These are phyloP conservation scores for Lumnitzera racemosa DNA, from an alignment of 345 rosid genomes.

Conservation along the genomic window DNA sequence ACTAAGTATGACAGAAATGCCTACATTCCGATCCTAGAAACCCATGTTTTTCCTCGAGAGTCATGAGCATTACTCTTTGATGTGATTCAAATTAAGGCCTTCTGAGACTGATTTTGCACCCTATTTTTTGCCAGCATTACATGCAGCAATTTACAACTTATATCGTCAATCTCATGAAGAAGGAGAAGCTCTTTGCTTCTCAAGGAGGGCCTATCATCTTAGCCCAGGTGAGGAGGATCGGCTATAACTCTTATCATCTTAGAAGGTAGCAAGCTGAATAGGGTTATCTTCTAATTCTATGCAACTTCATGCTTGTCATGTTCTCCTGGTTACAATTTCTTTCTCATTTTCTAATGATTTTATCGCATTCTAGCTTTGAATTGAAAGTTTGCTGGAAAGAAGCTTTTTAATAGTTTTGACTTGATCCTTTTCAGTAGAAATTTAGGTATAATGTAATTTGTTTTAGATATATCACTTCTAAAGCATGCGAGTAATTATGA, in stretches of 20 bases:
- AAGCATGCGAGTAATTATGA: no score
- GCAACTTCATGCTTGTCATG: neutral
- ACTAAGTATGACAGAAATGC: neutral
- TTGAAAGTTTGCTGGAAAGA: neutral
- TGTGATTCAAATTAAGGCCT: neutral
- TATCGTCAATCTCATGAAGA: slow-evolving; percentile 73
- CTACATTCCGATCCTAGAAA: neutral
- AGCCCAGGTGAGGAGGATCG: slow-evolving; percentile 58
- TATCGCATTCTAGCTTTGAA: no score
- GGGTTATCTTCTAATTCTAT: neutral
- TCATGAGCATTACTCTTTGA: neutral
- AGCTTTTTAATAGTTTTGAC: neutral
- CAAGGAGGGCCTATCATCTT: slow-evolving; percentile 97
- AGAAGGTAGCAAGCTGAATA: neutral
- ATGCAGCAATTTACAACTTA: slow-evolving; percentile 74
- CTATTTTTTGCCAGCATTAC: slow-evolving; percentile 40
- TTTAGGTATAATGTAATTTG: neutral
- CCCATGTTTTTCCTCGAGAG: neutral
- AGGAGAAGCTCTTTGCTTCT: slow-evolving; percentile 84
- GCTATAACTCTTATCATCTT: neutral
- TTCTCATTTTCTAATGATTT: no score
- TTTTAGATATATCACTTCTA: neutral
- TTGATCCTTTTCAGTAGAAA: neutral
- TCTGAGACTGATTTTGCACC: slow-evolving; percentile 9
- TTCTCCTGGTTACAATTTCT: no score